phyloP scores from a whole-genome alignment of 139 green algal species.

The Tetraselmis striata region DNA sequence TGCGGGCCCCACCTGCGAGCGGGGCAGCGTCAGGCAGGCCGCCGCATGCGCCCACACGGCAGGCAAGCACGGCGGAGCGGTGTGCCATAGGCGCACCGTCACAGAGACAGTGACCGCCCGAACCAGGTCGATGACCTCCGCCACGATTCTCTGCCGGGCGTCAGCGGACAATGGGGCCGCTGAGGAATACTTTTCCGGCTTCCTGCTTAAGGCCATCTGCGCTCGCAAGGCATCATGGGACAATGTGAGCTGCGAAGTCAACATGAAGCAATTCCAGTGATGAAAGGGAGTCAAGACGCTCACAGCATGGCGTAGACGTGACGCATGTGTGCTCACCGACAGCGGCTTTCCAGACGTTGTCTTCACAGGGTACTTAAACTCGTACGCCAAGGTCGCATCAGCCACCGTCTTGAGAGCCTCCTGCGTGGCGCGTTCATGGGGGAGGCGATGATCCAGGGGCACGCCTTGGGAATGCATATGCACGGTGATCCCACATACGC shows the following conservation, averaged over 20 bases:
- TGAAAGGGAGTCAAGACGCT: neutral
- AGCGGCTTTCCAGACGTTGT: conserved; percentile 29
- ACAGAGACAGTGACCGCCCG: conserved; percentile 29
- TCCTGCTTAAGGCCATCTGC: conserved; percentile 40
- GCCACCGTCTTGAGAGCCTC: conserved; percentile 31
- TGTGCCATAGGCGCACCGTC: conserved; percentile 19
- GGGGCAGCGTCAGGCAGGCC: neutral
- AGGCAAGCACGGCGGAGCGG: too few relatives aligned
- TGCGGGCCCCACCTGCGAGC: conserved; percentile 33
- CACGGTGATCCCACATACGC: too few relatives aligned
- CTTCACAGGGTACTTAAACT: conserved; percentile 61
- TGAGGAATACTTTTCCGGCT: conserved; percentile 69
- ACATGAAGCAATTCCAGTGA: too few relatives aligned
- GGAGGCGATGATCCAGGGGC: too few relatives aligned
- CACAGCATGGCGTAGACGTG: too few relatives aligned
- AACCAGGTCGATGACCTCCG: conserved; percentile 45
- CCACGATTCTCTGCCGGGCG: conserved; percentile 76
- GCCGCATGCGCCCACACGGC: too few relatives aligned
- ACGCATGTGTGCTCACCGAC: conserved; percentile 2
- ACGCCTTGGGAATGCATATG: too few relatives aligned
- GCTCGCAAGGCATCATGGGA: too few relatives aligned
- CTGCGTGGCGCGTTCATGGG: neutral
- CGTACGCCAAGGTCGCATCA: conserved; percentile 68
- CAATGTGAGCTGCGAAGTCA: too few relatives aligned
- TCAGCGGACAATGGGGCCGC: conserved; percentile 67